Evolutionary conservation across 768 basidiomycete genomes (phyloP).

Genomic region (Leucocoprinus sp.): DNA sequence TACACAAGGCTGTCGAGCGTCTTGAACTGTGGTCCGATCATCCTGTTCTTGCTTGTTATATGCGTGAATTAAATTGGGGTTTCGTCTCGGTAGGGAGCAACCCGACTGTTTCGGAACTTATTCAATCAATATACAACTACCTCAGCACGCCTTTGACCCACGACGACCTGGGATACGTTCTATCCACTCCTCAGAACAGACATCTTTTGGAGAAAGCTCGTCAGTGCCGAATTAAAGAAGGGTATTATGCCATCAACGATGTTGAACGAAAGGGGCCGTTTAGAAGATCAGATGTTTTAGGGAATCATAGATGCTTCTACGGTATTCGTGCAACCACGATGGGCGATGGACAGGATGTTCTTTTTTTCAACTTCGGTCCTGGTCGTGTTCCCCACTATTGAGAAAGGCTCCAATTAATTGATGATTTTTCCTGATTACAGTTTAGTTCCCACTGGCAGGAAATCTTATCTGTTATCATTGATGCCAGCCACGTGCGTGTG

Average conservation of each 20-base stretch:
- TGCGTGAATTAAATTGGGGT: constrained; percentile 37
- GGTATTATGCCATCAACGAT: constrained; percentile 26
- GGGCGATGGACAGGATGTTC: constrained; percentile 32
- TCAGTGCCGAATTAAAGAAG: constrained; percentile 28
- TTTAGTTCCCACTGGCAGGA: background rate
- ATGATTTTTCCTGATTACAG: no score
- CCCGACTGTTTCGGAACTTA: constrained; percentile 36
- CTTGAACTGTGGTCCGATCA: constrained; percentile 33
- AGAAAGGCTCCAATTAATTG: background rate
- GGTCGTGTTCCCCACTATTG: constrained; percentile 19
- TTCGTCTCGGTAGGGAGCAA: constrained; percentile 32
- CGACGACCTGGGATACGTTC: constrained; percentile 23
- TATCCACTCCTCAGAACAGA: constrained; percentile 17
- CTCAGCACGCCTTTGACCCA: constrained; percentile 35
- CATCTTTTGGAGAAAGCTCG: constrained; percentile 21
- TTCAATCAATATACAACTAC: constrained; percentile 41
- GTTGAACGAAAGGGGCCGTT: constrained; percentile 33
- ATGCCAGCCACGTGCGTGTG: background rate
- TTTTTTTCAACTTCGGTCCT: constrained; percentile 38
- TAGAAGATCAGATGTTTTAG: constrained; percentile 43
- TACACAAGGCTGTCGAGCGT: constrained; percentile 22
- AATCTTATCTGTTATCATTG: constrained; percentile 8
- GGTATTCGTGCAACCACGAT: constrained; percentile 32
- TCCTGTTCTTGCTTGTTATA: constrained; percentile 30
- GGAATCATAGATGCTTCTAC: constrained; percentile 36